phyloP scores from a whole-genome alignment of 768 basidiomycete species.

The Serendipita sp. region DNA sequence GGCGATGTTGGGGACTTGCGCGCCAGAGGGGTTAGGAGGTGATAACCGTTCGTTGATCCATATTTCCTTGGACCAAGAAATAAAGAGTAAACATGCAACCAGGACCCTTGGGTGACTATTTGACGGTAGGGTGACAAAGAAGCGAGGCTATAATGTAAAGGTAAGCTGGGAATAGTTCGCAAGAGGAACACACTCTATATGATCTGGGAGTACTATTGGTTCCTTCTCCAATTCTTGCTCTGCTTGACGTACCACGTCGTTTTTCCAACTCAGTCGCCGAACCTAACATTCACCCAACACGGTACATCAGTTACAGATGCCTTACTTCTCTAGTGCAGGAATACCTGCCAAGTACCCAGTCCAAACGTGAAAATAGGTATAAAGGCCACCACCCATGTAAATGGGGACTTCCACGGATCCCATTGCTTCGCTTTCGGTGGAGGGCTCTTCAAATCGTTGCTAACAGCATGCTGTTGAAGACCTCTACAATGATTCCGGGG shows the following conservation, averaged over 20 bases:
- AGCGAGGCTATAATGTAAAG: conserved; percentile 4
- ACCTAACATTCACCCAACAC: conserved; percentile 53
- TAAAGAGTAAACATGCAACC: conserved; percentile 66
- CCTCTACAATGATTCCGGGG: neutral
- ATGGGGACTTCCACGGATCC: conserved; percentile 9
- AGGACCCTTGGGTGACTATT: conserved; percentile 59
- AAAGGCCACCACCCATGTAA: conserved; percentile 42
- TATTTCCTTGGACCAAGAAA: conserved; percentile 73
- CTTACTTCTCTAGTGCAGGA: neutral
- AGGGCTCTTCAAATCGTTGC: neutral
- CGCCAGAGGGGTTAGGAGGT: conserved; percentile 73
- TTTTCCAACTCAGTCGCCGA: conserved; percentile 85
- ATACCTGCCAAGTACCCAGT: conserved; percentile 38
- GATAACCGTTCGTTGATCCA: conserved; percentile 75
- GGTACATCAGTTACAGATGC: neutral
- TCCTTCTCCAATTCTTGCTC: conserved; percentile 73
- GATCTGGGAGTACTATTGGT: conserved; percentile 61
- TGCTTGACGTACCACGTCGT: conserved; percentile 81
- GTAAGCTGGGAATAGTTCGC: conserved; percentile 11
- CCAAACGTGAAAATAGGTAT: conserved; percentile 84
- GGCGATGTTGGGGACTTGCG: conserved; percentile 25
- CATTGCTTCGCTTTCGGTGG: conserved; percentile 4
- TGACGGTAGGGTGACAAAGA: conserved; percentile 31
- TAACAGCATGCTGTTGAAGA: neutral
- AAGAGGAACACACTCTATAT: conserved; percentile 55